These are phyloP conservation scores for Aspergillus alliaceus DNA, from an alignment of 2,329 filamentous ascomycete species.

Conservation along the genomic window DNA sequence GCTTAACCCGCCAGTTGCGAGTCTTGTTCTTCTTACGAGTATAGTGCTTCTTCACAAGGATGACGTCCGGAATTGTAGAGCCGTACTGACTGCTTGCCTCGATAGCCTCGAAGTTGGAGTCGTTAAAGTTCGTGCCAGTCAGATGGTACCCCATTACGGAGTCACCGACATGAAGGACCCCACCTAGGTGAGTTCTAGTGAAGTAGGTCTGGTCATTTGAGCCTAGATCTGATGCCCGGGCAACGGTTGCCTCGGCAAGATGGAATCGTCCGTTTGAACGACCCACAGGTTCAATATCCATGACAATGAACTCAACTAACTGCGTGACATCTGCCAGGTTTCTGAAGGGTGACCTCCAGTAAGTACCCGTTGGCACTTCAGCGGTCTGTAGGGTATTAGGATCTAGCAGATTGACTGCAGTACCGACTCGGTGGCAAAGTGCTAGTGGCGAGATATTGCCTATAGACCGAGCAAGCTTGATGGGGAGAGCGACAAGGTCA, in stretches of 20 bases:
- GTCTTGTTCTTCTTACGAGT: constrained; percentile 77
- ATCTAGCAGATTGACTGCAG: constrained; percentile 84
- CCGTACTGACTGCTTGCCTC: constrained; percentile 75
- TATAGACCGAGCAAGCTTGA: constrained; percentile 80
- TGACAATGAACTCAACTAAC: constrained; percentile 87
- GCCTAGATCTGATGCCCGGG: constrained; percentile 81
- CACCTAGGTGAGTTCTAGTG: constrained; percentile 84
- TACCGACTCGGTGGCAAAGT: constrained; percentile 85
- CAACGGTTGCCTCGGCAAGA: constrained; percentile 84
- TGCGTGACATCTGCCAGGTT: constrained; percentile 81
- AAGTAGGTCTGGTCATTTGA: constrained; percentile 86
- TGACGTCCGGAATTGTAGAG: constrained; percentile 81
- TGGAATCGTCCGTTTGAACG: constrained; percentile 76
- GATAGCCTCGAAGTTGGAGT: constrained; percentile 76
- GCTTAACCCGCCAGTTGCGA: constrained; percentile 92
- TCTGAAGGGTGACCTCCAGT: constrained; percentile 87
- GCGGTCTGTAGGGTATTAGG: constrained; percentile 87
- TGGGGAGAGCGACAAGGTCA: constrained; percentile 88
- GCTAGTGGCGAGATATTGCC: constrained; percentile 87
- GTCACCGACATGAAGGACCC: constrained; percentile 82
- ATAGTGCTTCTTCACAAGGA: constrained; percentile 97
- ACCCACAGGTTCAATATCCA: constrained; percentile 85
- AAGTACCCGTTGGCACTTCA: constrained; percentile 77
- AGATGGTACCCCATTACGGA: constrained; percentile 94
- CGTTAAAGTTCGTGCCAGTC: constrained; percentile 89